phyloP scores from a whole-genome alignment of 192 early-diverging fungal genomes.

The Phlyctochytrium arcticum region DNA sequence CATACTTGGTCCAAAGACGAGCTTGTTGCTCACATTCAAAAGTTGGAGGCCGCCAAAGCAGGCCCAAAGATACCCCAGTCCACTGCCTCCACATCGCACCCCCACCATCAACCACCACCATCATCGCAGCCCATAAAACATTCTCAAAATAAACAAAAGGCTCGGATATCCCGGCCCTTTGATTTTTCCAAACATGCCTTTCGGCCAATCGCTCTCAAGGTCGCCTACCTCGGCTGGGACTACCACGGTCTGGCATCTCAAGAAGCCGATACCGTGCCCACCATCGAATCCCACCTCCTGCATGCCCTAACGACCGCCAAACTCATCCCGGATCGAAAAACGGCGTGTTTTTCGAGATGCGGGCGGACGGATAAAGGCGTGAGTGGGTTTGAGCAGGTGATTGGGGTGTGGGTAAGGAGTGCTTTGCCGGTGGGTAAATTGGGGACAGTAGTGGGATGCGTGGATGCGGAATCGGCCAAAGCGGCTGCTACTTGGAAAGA shows the following conservation, averaged over 20 bases:
- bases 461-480: neutral
- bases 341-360: conserved; percentile 76
- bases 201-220: conserved; percentile 77
- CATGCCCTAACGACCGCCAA: conserved; percentile 70
- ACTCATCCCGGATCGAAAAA: conserved; percentile 64
- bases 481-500: neutral
- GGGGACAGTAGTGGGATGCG: conserved; percentile 30
- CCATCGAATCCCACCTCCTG: conserved; percentile 82
- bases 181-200: conserved; percentile 74
- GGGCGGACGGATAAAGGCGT: conserved; percentile 82
- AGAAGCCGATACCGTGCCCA: conserved; percentile 39
- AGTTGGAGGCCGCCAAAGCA: conserved; percentile 39
- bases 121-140: neutral
- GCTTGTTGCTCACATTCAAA: conserved; percentile 47
- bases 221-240: conserved; percentile 89
- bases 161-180: conserved; percentile 39
- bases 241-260: conserved; percentile 85
- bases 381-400: conserved; percentile 83
- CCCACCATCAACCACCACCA: neutral
- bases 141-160: neutral
- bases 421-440: conserved; percentile 9
- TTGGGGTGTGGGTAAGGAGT: conserved; percentile 69
- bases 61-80: no score
- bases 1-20: conserved; percentile 49
- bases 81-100: neutral